A percentile compares a stretch with the other conserved stretches of the same genome.
Evolutionary conservation across 2,329 filamentous ascomycete genomes (phyloP).

Genomic region (Diplodia mutila): DNA sequence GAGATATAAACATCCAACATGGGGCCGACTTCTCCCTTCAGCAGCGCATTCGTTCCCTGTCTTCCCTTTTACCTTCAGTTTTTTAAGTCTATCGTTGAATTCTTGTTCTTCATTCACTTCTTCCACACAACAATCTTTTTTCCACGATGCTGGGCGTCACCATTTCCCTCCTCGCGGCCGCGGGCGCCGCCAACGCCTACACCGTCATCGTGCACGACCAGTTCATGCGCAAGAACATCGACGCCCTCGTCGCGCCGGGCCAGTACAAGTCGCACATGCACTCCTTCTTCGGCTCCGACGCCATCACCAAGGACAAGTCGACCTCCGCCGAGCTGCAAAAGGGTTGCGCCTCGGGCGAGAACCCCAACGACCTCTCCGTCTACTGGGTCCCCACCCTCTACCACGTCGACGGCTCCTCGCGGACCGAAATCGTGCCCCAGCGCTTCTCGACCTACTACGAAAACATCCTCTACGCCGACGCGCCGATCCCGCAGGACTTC

Average conservation of each 20-base stretch:
- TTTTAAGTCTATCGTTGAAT: constrained; percentile 25
- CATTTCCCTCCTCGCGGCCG: constrained; percentile 16
- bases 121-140: background rate
- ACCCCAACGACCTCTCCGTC: constrained; percentile 52
- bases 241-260: constrained; percentile 50
- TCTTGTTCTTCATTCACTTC: background rate
- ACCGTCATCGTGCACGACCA: constrained; percentile 27
- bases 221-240: constrained; percentile 54
- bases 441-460: constrained; percentile 55
- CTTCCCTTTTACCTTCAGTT: constrained; percentile 2
- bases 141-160: constrained; percentile 23
- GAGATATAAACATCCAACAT: constrained; percentile 9
- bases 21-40: background rate
- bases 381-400: constrained; percentile 54
- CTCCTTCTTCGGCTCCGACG: constrained; percentile 52
- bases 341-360: constrained; percentile 52
- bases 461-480: constrained; percentile 48
- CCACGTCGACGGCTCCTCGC: constrained; percentile 41
- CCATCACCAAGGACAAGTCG: constrained; percentile 44
- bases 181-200: constrained; percentile 26
- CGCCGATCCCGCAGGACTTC: constrained; percentile 51
- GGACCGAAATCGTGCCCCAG: constrained; percentile 39
- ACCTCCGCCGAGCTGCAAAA: constrained; percentile 45
- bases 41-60: background rate
- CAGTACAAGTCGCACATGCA: constrained; percentile 49